Conservation (phyloP, 2,329 filamentous ascomycete species). For the Paecilomyces niveus region DNA sequence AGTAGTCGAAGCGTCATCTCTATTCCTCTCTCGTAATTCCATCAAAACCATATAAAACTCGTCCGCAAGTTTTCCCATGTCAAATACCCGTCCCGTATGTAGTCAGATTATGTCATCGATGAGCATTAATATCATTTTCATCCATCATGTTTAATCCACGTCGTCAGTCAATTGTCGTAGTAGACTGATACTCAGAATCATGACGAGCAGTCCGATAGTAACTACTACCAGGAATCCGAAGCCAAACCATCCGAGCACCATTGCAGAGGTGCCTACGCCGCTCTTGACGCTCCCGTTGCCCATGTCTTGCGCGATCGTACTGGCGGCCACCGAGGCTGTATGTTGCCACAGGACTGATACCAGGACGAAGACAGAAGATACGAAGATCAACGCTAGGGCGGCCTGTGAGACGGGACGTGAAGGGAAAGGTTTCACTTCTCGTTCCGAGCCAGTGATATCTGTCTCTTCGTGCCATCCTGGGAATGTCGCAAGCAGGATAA, state of each 20-base stretch:
- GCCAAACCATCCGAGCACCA: conserved; percentile 97
- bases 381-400: conserved; percentile 84
- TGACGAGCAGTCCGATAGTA: conserved; percentile 87
- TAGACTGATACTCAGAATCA: conserved; percentile 89
- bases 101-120: background rate
- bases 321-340: conserved; percentile 90
- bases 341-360: conserved; percentile 61
- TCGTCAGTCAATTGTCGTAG: conserved; percentile 54
- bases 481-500: conserved; percentile 91
- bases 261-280: conserved; percentile 86
- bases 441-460: conserved; percentile 71
- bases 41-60: background rate
- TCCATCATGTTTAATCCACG: conserved; percentile 10
- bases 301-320: conserved; percentile 86
- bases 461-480: conserved; percentile 94
- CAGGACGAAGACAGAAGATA: conserved; percentile 58
- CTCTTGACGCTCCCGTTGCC: conserved; percentile 82
- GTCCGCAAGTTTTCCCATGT: background rate
- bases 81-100: background rate
- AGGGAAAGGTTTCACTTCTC: conserved; percentile 90
- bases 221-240: conserved; percentile 91
- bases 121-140: background rate
- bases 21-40: background rate
- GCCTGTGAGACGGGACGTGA: conserved; percentile 87
- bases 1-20: background rate